Evolutionary conservation across 2,329 filamentous ascomycete genomes (phyloP), one percentile per base, ranked within the genome.

Genomic region (Talaromyces sp.): DNA sequence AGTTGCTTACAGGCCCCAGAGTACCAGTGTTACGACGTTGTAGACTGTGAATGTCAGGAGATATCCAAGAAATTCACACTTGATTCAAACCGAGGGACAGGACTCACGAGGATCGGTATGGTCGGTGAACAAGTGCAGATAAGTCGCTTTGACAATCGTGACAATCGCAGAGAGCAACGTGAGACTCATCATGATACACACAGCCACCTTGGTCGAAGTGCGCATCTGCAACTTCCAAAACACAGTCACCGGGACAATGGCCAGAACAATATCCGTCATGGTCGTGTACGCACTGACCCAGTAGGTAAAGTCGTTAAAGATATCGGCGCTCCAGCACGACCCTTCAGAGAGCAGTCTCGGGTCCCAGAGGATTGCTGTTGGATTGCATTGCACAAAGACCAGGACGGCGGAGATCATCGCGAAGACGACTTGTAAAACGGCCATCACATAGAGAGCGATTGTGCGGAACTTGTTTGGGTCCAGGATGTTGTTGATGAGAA

Each of bases 141-240:
- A 73, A 3, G 66, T 69, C 14, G 72, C 70, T 54, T 73, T 73
- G 22, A 73, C 63, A n/a, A 73, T 62, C 0, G 72, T 73, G 24
- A 73, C 68, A 24, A 72, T 65, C 0, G 72, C 72, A 9, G 70
- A 72, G 5, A 74, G 63, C 57, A 74, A 24, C 0, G 72, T 73
- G 22, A 73, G 63, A 6, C 70, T 68, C 72, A 73, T 73, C 70
- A 74, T 71, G 14, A 73, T 58, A 52, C 70, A 73, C 5, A 73
- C 59, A 1, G 68, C 62, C 14, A 72, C 5, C 63, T 70, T 73
- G 13, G 69, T 74, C 39, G 66, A 68, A 22, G 39, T 33, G 0
- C 48, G 67, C 71, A 74, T 73, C 50, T 74, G 70, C 33, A 74
- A 62, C 19, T 69, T 72, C 69, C 70, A 73, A 47, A 74, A 70